Percentiles rank a stretch among this genome's conserved stretches.
Evolutionary conservation across 1,139 yeast genomes (phyloP).

Genomic region (Debaryomyces nepalensis): DNA sequence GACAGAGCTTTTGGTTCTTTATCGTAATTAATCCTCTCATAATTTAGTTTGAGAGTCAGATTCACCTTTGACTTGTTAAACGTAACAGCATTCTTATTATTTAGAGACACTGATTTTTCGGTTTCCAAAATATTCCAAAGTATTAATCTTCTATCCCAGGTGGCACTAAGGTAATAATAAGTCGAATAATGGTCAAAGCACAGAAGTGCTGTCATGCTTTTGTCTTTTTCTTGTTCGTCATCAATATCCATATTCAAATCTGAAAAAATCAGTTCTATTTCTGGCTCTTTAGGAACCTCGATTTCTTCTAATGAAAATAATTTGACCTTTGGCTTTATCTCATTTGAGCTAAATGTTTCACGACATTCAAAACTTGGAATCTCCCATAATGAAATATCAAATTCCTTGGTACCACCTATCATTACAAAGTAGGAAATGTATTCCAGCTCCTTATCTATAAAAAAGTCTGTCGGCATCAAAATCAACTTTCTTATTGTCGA

Average conservation of each 20-base stretch:
- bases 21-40: slow-evolving; percentile 18
- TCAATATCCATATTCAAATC: slow-evolving; percentile 23
- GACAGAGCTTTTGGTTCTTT: slow-evolving; percentile 11
- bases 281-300: slow-evolving; percentile 28
- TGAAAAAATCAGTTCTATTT: slow-evolving; percentile 21
- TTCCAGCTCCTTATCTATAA: slow-evolving; percentile 15
- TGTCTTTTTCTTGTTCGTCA: slow-evolving; percentile 9
- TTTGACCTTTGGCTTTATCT: slow-evolving; percentile 36
- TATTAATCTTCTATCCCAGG: slow-evolving; percentile 32
- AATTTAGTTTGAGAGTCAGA: slow-evolving; percentile 18
- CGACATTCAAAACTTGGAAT: slow-evolving; percentile 66
- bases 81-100: slow-evolving; percentile 3
- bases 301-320: slow-evolving; percentile 38
- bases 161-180: slow-evolving; percentile 31
- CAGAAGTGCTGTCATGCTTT: slow-evolving; percentile 22
- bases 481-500: slow-evolving; percentile 52
- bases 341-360: slow-evolving; percentile 51
- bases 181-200: slow-evolving; percentile 7
- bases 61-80: slow-evolving; percentile 18
- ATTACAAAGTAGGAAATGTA: slow-evolving; percentile 18
- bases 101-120: slow-evolving; percentile 30
- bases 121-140: slow-evolving; percentile 38
- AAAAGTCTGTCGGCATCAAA: slow-evolving; percentile 42
- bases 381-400: slow-evolving; percentile 78
- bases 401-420: slow-evolving; percentile 54